These are phyloP conservation scores for Massariosphaeria phaeospora DNA, from an alignment of 495 filamentous ascomycete genomes.

Conservation along the genomic window DNA sequence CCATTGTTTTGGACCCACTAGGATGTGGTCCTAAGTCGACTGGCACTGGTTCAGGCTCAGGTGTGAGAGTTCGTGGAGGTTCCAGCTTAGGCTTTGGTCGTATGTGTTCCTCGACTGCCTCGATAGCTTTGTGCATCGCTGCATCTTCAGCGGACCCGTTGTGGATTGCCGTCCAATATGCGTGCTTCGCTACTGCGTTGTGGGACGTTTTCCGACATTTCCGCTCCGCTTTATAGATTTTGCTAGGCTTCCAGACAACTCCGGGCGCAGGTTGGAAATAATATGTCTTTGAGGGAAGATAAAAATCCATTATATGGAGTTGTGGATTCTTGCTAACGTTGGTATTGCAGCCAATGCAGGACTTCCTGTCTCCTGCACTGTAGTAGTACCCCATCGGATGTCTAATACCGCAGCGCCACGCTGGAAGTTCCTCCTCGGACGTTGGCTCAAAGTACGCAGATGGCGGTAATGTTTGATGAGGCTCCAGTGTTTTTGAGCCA, in stretches of 20 bases:
- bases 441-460: constrained; percentile 7
- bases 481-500: constrained; percentile 8
- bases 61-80: constrained; percentile 1
- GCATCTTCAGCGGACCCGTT: constrained; percentile 1
- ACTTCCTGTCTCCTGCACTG: constrained; percentile 17
- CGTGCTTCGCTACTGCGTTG: constrained; percentile 13
- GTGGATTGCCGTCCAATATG: constrained; percentile 1
- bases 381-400: constrained; percentile 18
- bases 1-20: constrained; percentile 17
- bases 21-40: constrained; percentile 15
- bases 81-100: constrained; percentile 7
- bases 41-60: constrained; percentile 2
- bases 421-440: constrained; percentile 1
- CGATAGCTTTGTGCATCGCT: constrained; percentile 1
- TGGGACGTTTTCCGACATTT: neutral
- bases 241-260: constrained; percentile 13
- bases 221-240: neutral
- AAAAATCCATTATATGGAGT: constrained; percentile 13
- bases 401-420: constrained; percentile 20
- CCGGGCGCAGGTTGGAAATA: constrained; percentile 3
- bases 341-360: constrained; percentile 11
- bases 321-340: neutral
- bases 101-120: constrained; percentile 2
- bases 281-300: constrained; percentile 4
- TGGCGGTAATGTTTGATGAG: constrained; percentile 4